These are phyloP conservation scores for Tulasnella sp. DNA, from an alignment of 768 basidiomycete species.

Conservation along the genomic window DNA sequence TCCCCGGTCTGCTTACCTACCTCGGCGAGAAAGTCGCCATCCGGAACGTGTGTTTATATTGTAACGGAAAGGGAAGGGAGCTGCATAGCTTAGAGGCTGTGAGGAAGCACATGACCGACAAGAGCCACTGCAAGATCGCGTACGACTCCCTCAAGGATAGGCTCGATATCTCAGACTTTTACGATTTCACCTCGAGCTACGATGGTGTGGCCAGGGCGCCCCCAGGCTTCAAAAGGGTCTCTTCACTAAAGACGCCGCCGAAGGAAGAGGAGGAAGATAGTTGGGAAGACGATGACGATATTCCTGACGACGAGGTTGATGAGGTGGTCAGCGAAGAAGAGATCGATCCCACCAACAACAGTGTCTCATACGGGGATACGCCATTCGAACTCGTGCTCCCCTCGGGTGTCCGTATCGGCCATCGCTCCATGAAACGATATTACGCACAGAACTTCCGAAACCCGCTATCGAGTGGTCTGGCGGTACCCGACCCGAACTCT, in stretches of 20 bases:
- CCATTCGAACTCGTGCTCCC: constrained; percentile 84
- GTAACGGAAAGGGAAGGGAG: constrained; percentile 70
- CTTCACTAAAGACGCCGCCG: constrained; percentile 22
- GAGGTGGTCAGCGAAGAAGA: constrained; percentile 27
- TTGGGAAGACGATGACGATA: constrained; percentile 28
- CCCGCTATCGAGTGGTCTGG: constrained; percentile 13
- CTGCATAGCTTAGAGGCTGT: constrained; percentile 80
- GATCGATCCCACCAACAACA: constrained; percentile 35
- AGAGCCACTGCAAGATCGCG: constrained; percentile 91
- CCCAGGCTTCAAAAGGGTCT: constrained; percentile 10
- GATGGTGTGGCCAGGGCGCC: constrained; percentile 15
- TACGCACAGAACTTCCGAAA: constrained; percentile 69
- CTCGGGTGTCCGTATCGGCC: constrained; percentile 84
- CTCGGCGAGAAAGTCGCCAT: constrained; percentile 89
- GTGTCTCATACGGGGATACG: constrained; percentile 68
- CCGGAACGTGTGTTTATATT: constrained; percentile 88
- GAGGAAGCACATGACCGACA: constrained; percentile 91
- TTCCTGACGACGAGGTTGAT: constrained; percentile 33
- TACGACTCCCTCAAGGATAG: constrained; percentile 73
- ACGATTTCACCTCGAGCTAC: constrained; percentile 81
- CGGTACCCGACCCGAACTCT: constrained; percentile 38
- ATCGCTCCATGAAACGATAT: constrained; percentile 75
- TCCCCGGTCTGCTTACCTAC: constrained; percentile 68
- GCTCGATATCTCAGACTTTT: constrained; percentile 83
- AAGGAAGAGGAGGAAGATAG: constrained; percentile 22